A percentile compares a stretch with the other conserved stretches of the same genome.
These are phyloP conservation scores for Oryza officinalis DNA, from an alignment of 176 grass and related monocot genomes.

Conservation along the genomic window DNA sequence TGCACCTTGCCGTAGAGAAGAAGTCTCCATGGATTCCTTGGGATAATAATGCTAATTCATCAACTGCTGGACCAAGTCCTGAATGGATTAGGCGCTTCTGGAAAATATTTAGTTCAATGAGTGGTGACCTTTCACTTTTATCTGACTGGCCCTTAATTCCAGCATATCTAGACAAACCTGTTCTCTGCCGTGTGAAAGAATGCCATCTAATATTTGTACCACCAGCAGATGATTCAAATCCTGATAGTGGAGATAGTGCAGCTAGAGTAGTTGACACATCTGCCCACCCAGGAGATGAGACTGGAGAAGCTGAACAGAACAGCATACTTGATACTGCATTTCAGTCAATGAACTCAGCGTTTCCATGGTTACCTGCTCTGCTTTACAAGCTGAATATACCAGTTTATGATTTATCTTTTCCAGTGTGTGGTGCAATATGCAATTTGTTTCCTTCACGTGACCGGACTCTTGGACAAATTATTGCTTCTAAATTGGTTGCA, in stretches of 20 bases:
- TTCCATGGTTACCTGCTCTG: conserved; percentile 82
- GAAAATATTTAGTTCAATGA: conserved; percentile 67
- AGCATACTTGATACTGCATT: conserved; percentile 61
- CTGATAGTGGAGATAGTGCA: conserved; percentile 34
- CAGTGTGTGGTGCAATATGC: conserved; percentile 63
- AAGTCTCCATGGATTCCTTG: conserved; percentile 74
- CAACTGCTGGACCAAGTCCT: conserved; percentile 54
- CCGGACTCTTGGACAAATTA: conserved; percentile 62
- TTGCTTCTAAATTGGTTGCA: conserved; percentile 72
- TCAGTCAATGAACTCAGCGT: conserved; percentile 57
- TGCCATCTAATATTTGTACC: conserved; percentile 80
- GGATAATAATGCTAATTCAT: conserved; percentile 57
- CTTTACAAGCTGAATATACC: conserved; percentile 91
- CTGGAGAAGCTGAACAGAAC: conserved; percentile 42
- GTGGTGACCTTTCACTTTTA: conserved; percentile 77
- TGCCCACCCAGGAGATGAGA: conserved; percentile 20
- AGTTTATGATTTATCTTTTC: conserved; percentile 74
- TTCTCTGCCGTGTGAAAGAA: conserved; percentile 78
- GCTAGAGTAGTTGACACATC: conserved; percentile 21
- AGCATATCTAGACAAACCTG: conserved; percentile 65
- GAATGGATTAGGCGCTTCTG: conserved; percentile 94
- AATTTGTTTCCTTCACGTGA: conserved; percentile 53
- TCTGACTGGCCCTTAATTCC: conserved; percentile 94
- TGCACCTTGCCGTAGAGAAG: conserved; percentile 43
- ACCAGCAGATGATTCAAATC: conserved; percentile 50